Conservation (phyloP, 192 early-diverging fungal species). For the Umbelopsis sp. region DNA sequence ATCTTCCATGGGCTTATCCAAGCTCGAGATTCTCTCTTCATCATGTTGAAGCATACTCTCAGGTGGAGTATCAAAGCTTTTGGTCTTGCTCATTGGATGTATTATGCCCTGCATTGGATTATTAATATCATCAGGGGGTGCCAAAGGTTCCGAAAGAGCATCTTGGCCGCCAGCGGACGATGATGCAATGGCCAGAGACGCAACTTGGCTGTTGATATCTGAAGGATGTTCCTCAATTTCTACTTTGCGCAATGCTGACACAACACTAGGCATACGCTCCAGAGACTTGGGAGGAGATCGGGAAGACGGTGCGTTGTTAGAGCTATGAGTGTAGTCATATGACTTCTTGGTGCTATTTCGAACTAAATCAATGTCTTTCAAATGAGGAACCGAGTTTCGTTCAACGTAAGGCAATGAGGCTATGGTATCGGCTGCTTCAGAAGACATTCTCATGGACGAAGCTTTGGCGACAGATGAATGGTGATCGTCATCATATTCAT, state of each 20-base stretch:
- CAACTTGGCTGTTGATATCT: not conserved
- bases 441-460: not conserved
- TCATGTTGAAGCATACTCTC: not conserved
- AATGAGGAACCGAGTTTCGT: not conserved
- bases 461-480: not conserved
- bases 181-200: not conserved
- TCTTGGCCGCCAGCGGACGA: constrained; percentile 7
- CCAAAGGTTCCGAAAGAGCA: not conserved
- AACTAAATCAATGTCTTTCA: constrained; percentile 1
- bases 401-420: constrained; percentile 5
- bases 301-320: too few relatives aligned
- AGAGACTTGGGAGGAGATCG: not conserved
- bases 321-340: too few relatives aligned
- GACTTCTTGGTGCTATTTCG: not conserved
- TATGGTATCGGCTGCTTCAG: constrained; percentile 8
- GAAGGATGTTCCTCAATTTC: not conserved
- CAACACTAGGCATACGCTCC: constrained; percentile 11
- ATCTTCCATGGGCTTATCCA: too few relatives aligned
- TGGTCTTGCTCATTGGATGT: too few relatives aligned
- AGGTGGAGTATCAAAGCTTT: not conserved
- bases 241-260: constrained; percentile 1
- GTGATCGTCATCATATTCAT: not conserved
- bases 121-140: not conserved
- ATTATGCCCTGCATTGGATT: too few relatives aligned
- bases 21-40: too few relatives aligned